phyloP scores from a whole-genome alignment of 2,329 filamentous ascomycete species.

The Penicillium sp. region DNA sequence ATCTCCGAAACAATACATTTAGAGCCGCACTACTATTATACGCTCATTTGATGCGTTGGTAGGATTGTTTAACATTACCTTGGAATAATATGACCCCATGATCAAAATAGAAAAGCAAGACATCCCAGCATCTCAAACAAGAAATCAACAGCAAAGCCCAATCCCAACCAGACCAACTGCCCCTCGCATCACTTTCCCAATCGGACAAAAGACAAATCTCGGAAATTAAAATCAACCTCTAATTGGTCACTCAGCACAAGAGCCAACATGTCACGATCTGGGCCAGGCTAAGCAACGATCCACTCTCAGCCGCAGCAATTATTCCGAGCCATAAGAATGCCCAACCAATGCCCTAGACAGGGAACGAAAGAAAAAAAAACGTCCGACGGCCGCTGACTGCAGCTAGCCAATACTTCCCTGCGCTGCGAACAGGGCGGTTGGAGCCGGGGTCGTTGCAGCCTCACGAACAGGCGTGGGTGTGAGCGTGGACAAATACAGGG shows the following conservation, averaged over 20 bases:
- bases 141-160: not conserved
- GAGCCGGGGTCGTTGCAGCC: slow-evolving; percentile 1
- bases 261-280: slow-evolving; percentile 16
- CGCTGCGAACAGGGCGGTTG: slow-evolving; percentile 2
- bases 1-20: not conserved
- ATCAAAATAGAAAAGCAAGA: not conserved
- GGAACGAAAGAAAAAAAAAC: not conserved
- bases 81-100: not conserved
- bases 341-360: not conserved
- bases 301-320: slow-evolving; percentile 13
- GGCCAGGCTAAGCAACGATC: slow-evolving; percentile 13
- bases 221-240: slow-evolving; percentile 16
- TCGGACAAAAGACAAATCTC: slow-evolving; percentile 11
- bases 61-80: not conserved
- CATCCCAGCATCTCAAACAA: not conserved
- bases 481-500: not conserved
- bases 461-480: slow-evolving; percentile 7
- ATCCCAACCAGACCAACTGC: slow-evolving; percentile 6
- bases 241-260: slow-evolving; percentile 15
- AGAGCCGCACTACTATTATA: not conserved
- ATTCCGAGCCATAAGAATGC: slow-evolving; percentile 11
- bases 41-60: no score
- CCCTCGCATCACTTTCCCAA: slow-evolving; percentile 17
- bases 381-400: not conserved
- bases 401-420: not conserved